Conservation (phyloP, 1,284 basidiomycete species). For the Ustilago bromivora region DNA sequence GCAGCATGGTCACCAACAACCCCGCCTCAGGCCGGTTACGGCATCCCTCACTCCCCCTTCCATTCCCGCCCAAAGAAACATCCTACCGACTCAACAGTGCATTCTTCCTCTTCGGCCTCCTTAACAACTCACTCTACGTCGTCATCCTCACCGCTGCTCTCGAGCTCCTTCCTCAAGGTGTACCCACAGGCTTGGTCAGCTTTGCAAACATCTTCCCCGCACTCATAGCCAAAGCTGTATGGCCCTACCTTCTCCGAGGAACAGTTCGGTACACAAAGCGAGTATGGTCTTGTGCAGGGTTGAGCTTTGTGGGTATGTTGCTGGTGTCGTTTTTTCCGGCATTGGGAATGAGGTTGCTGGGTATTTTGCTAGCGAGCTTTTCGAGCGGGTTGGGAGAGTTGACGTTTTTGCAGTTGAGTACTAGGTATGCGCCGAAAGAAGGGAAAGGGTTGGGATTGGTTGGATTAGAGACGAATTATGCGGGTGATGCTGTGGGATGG, state of each 20-base stretch:
- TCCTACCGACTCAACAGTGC: constrained; percentile 45
- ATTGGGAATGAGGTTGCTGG: constrained; percentile 80
- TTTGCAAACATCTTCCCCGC: constrained; percentile 74
- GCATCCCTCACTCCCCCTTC: background rate
- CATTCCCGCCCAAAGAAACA: constrained; percentile 4
- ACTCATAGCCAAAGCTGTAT: constrained; percentile 82
- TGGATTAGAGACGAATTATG: constrained; percentile 36
- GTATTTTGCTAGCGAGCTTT: constrained; percentile 90
- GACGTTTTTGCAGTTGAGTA: constrained; percentile 93
- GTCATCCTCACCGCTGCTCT: constrained; percentile 95
- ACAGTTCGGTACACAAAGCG: constrained; percentile 56
- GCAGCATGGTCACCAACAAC: background rate
- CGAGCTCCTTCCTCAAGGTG: constrained; percentile 82
- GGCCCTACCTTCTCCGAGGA: constrained; percentile 78
- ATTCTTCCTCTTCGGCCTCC: constrained; percentile 70
- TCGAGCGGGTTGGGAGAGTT: constrained; percentile 94
- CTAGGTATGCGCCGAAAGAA: constrained; percentile 72
- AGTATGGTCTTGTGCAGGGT: constrained; percentile 70
- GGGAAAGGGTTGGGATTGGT: constrained; percentile 13
- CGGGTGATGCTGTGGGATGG: constrained; percentile 60
- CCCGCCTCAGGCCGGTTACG: background rate
- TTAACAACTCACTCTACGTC: constrained; percentile 77
- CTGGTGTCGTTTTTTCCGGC: constrained; percentile 82
- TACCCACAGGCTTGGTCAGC: constrained; percentile 81
- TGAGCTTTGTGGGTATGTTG: constrained; percentile 67